These are phyloP conservation scores for Microsporum audouinii DNA, from an alignment of 2,329 filamentous ascomycete species.

Conservation along the genomic window DNA sequence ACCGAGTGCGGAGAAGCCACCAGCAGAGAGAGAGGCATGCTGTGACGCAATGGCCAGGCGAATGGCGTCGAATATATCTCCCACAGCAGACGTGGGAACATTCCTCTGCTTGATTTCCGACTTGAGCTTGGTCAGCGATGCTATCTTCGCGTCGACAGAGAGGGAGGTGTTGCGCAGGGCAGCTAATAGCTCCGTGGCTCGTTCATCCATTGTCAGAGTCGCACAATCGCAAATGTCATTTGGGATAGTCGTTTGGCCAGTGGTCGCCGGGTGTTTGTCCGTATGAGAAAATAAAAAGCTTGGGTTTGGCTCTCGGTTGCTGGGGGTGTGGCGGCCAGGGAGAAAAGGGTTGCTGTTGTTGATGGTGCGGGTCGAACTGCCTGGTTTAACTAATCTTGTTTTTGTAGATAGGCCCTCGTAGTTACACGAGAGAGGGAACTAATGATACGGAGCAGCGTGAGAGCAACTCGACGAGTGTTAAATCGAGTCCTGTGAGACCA, in stretches of 20 bases:
- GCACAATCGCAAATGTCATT: conserved; percentile 12
- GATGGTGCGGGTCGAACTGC: neutral
- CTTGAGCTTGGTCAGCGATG: conserved; percentile 63
- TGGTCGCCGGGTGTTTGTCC: neutral
- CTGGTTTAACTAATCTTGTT: neutral
- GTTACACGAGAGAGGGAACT: neutral
- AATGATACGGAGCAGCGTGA: neutral
- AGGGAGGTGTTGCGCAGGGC: conserved; percentile 52
- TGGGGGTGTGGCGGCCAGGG: neutral
- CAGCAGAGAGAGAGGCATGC: conserved; percentile 65
- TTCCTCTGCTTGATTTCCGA: conserved; percentile 86
- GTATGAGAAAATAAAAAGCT: neutral
- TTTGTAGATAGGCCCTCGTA: neutral
- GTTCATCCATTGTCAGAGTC: conserved; percentile 42
- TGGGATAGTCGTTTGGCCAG: conserved; percentile 5
- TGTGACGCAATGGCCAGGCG: conserved; percentile 63
- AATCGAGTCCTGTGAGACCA: neutral
- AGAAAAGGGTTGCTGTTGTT: neutral
- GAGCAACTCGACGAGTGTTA: neutral
- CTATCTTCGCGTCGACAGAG: conserved; percentile 58
- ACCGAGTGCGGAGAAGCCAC: conserved; percentile 76
- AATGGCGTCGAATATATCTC: conserved; percentile 70
- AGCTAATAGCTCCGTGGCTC: conserved; percentile 43
- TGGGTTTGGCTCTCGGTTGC: neutral
- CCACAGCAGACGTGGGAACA: conserved; percentile 61